Conservation (phyloP, 73 alveolate genomes). For the Uronychia binucleata region DNA sequence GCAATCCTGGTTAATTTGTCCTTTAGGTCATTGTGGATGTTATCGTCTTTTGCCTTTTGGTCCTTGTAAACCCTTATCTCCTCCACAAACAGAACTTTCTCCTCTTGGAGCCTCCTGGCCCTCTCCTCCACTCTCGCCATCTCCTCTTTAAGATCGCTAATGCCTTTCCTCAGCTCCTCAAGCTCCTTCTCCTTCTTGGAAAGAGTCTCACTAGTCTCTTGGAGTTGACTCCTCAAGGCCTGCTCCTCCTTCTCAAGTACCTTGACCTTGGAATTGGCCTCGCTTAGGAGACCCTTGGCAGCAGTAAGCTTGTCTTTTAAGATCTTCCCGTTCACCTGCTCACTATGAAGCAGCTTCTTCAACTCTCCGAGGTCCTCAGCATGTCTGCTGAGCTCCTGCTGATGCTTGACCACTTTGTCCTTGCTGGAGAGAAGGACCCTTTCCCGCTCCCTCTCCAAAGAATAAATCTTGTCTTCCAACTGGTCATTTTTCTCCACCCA, state of each 20-base stretch:
- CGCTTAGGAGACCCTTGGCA: background rate
- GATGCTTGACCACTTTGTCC: background rate
- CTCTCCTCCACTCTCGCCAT: background rate
- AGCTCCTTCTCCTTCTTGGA: background rate
- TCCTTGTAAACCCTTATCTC: background rate
- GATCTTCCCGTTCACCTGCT: background rate
- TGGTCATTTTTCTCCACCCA: background rate
- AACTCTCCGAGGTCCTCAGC: background rate
- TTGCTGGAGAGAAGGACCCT: background rate
- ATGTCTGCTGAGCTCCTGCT: background rate
- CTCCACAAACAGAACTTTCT: background rate
- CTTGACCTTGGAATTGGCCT: background rate
- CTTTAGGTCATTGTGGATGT: background rate
- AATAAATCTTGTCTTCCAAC: background rate
- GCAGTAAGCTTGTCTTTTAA: background rate
- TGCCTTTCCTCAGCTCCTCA: background rate
- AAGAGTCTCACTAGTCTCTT: background rate
- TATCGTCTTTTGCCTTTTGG: background rate
- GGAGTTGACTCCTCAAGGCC: background rate
- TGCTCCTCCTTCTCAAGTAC: background rate
- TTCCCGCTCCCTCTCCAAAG: background rate
- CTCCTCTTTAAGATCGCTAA: background rate
- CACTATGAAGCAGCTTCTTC: background rate
- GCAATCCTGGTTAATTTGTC: background rate
- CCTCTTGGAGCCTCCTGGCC: background rate